Evolutionary conservation across 768 basidiomycete species (phyloP), one percentile per base, ranked within the genome.

Genomic region (Phanerochaete sordida): DNA sequence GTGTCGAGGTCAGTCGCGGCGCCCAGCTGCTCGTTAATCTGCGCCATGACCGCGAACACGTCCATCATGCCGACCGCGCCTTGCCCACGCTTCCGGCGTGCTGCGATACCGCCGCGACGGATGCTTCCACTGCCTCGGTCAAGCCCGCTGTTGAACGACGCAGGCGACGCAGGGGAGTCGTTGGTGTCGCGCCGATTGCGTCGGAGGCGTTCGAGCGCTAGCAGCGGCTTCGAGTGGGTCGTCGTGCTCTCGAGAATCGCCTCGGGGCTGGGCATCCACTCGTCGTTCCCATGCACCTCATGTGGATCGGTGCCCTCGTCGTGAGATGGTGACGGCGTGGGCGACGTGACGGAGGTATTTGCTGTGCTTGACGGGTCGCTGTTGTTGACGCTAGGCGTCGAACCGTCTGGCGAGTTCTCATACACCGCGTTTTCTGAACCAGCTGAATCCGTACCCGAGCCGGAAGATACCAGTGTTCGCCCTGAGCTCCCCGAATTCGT

Each of bases 1-100:
- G 76, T 77, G 21, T 87, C 83, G 58, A 93, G 69, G 64, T 88
- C 85, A 0, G 81, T 74, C 15, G 88, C 86, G 16, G 79, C 76
- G 1, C 84, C 84, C 3, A 92, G 79, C 67, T 93, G 91, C 62
- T 93, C 88, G 70, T 90, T 91, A 67, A 92, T 86, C 70, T 92
- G 88, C 15, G 84, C 79, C 67, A 92, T 83, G 8, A 92, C 82
- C 0, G 86, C 84, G 61, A 94, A 89, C 1, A 92, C 80, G 66
- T 92, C 90, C 87, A 91, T 88, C 75, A 89, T 89, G 8, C 84
- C 84, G 0, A 81, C 71, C 1, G 60, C 58, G 16, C 69, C 67
- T 1, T 54, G 48, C 1, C 65, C 68, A 1, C 72, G 64, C 9
- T 66, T 55, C 15, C 51, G 51, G 15, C 51, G 28, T 45, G n/a